These are phyloP conservation scores for Sporothrix brasiliensis DNA, from an alignment of 2,329 filamentous ascomycete species.

Conservation along the genomic window DNA sequence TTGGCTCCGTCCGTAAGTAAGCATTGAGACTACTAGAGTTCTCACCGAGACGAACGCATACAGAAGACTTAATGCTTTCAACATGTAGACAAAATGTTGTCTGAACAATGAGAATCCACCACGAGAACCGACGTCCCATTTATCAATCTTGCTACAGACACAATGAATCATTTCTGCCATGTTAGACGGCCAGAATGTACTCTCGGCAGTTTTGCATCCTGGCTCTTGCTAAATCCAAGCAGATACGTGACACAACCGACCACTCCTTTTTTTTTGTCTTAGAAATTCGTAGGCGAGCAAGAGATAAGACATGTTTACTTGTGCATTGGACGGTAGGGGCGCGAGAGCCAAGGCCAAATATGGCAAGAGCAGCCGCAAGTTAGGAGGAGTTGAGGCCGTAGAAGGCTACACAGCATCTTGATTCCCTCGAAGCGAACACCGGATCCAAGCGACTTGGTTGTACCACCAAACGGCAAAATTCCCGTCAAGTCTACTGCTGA, in stretches of 20 bases:
- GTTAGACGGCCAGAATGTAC: not conserved
- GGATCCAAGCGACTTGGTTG: conserved; percentile 23
- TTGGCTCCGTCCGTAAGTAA: no score
- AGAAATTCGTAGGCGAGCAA: not conserved
- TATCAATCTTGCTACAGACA: not conserved
- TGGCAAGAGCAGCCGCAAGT: conserved; percentile 14
- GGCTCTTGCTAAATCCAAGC: not conserved
- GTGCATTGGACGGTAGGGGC: not conserved
- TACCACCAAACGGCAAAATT: conserved; percentile 7
- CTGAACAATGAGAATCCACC: no score
- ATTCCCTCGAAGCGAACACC: conserved; percentile 7
- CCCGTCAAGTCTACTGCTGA: not conserved
- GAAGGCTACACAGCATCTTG: conserved; percentile 2
- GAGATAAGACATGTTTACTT: not conserved
- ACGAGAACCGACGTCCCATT: no score
- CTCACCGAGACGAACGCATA: no score
- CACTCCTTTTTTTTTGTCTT: not conserved
- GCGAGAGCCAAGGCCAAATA: not conserved
- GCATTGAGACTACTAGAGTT: no score
- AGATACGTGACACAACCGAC: not conserved
- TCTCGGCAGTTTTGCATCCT: not conserved
- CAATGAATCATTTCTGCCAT: not conserved
- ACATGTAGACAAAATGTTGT: no score
- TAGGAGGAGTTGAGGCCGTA: no score
- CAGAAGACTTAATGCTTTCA: no score